Evolutionary conservation across 345 rosid species (phyloP), one percentile per base, ranked within the genome.

Genomic region (Lepidium africanum): DNA sequence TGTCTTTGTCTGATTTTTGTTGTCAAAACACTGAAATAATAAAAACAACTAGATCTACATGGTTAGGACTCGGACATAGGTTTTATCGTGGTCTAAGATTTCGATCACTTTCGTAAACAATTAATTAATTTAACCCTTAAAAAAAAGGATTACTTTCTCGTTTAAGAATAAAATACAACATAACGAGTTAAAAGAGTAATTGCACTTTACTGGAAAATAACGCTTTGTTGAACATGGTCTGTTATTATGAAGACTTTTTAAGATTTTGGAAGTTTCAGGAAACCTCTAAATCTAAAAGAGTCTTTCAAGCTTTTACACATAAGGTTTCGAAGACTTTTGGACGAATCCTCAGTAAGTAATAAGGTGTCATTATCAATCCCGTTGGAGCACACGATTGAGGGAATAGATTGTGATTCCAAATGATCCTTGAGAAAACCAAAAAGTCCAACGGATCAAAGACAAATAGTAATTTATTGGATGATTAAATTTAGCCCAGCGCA

Each of bases 21-120:
- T 55, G 49, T 71, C 9, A 23, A 7, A 10, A 25, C 27, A 64
- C 74, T 70, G 47, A 61, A 27, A 30, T 6, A 30, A 42, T 61
- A 71, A 71, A 14, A 19, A 43, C 40, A 51, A 9, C 7, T 51
- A 59, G 67, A 50, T 49, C 40, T 49, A 54, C 36, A 42, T 53
- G 62, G 51, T n/a, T 37, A 33, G 19, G 49, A 63, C 63, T 63
- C 57, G 6, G 75, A 71, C 75, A 71, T 39, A 62, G 32, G 27
- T 33, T 4, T 6, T 4, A 52, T 51, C 27, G 7, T 52, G 14
- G 54, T 51, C 33, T 41, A 59, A 33, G 17, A 2, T 30, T 27
- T 19, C 45, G 45, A 50, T 7, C 6, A 53, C 62, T 54, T 32
- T 16, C 23, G 5, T 43, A 47, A 30, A 15, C 57, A 38, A 39